Evolutionary conservation across 2,329 filamentous ascomycete species (phyloP).

Genomic region (Aspergillus fumigatiaffinis): DNA sequence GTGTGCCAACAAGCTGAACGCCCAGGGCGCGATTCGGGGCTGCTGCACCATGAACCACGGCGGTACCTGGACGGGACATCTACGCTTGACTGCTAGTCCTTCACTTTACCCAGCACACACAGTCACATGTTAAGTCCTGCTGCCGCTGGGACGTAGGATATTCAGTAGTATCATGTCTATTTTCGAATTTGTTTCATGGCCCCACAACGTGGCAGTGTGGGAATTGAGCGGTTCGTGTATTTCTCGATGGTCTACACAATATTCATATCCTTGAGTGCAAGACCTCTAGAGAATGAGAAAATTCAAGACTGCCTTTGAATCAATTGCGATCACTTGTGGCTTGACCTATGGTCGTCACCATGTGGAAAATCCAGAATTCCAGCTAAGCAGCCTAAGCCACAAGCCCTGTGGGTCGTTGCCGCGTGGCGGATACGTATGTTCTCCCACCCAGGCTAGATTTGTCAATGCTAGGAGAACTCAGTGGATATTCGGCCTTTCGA

Average conservation of each 20-base stretch:
- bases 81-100: not conserved
- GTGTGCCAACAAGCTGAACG: not conserved
- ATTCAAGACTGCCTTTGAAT: not conserved
- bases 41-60: not conserved
- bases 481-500: not conserved
- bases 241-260: too few relatives aligned
- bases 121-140: constrained; percentile 2
- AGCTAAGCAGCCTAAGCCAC: too few relatives aligned
- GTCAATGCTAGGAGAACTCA: not conserved
- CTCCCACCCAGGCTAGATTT: not conserved
- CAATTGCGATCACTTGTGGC: not conserved
- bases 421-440: not conserved
- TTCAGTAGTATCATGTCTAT: too few relatives aligned
- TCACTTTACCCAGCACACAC: not conserved
- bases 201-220: too few relatives aligned
- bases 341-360: not conserved
- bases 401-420: not conserved
- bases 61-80: not conserved
- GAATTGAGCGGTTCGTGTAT: too few relatives aligned
- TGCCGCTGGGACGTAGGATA: too few relatives aligned
- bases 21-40: not conserved
- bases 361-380: not conserved
- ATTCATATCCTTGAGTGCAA: not conserved
- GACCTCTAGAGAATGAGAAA: not conserved
- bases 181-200: too few relatives aligned